Evolutionary conservation across 176 grass and related monocot genomes (phyloP), one percentile per base, ranked within the genome.

Genomic region (Melocanna baccifera): DNA sequence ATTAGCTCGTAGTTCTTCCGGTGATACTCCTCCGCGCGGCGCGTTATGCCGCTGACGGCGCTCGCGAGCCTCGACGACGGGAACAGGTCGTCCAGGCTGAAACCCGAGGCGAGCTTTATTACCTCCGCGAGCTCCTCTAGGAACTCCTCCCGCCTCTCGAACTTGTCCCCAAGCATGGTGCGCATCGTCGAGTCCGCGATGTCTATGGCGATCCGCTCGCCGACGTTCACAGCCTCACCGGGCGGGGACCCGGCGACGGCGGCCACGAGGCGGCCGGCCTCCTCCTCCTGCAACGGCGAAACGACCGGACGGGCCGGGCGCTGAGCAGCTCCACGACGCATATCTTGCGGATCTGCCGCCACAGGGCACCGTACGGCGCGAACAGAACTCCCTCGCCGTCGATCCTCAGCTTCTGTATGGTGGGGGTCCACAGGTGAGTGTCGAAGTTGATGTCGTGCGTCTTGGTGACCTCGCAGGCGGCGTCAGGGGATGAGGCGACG

Each of bases 231-330:
- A 32, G 43, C 15, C 16, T 70, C 18, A 0, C 67, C 56, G 14
- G 15, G 19, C 0, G n/a, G 12, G 9, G 62, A 0, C 9, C 25
- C 39, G 2, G 75, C 69, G 26, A 80, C 48, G 7, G 68, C 68
- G 1, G 61, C 37, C 22, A 42, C 62, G 61, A 81, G 82, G 19
- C 75, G 82, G 11, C 14, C 69, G 40, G 8, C 69, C 82, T 85
- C 87, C 2, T 89, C 82, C 76, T 85, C 82, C 20, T 76, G 41
- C 62, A 85, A 12, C 3, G 40, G 39, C 87, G 87, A 62, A 89
- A 80, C 1, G 87, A 85, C 16, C 40, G 69, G 28, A 89, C 87
- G 69, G 76, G 87, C 10, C 50, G 48, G 0, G 76, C 22, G 69
- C 81, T 75, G 50, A 89, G 82, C 0, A 89, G 82, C 76, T 89